Evolutionary conservation across 2,329 filamentous ascomycete genomes (phyloP).

Genomic region (Lasiodiplodia theobromae): DNA sequence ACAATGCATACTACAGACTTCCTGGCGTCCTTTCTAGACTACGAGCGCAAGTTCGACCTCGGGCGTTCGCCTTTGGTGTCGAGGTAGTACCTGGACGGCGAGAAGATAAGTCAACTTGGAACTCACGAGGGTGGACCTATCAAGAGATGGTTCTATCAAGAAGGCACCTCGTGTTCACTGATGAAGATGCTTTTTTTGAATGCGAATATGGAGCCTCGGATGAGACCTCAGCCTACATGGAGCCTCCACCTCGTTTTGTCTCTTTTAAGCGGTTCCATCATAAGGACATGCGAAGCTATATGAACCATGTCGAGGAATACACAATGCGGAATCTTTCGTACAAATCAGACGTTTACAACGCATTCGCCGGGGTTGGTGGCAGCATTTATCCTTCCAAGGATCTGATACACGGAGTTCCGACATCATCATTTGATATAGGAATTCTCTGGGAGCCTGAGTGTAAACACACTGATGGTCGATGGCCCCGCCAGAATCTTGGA

Average conservation of each 20-base stretch:
- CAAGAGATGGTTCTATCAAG: too few relatives aligned
- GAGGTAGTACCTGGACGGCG: too few relatives aligned
- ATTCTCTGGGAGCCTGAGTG: not conserved
- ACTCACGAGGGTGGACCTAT: too few relatives aligned
- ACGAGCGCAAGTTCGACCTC: not conserved
- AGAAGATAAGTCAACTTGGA: too few relatives aligned
- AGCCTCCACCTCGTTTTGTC: not conserved
- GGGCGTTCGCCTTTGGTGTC: not conserved
- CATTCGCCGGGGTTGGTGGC: not conserved
- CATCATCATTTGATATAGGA: not conserved
- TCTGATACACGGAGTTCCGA: not conserved
- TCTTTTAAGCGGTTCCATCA: too few relatives aligned
- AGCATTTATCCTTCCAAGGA: not conserved
- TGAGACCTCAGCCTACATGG: not conserved
- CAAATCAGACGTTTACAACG: not conserved
- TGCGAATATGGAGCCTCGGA: too few relatives aligned
- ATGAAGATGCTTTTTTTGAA: too few relatives aligned
- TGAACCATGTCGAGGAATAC: not conserved
- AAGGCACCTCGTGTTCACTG: too few relatives aligned
- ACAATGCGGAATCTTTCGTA: not conserved
- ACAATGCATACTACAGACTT: not conserved
- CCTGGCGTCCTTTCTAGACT: not conserved
- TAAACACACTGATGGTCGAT: too few relatives aligned
- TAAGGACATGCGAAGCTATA: too few relatives aligned
- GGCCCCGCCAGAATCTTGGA: not conserved